Percentiles rank a stretch among this genome's conserved stretches.
phyloP scores from a whole-genome alignment of 73 alveolate genomes.

The Blepharisma stoltei region DNA sequence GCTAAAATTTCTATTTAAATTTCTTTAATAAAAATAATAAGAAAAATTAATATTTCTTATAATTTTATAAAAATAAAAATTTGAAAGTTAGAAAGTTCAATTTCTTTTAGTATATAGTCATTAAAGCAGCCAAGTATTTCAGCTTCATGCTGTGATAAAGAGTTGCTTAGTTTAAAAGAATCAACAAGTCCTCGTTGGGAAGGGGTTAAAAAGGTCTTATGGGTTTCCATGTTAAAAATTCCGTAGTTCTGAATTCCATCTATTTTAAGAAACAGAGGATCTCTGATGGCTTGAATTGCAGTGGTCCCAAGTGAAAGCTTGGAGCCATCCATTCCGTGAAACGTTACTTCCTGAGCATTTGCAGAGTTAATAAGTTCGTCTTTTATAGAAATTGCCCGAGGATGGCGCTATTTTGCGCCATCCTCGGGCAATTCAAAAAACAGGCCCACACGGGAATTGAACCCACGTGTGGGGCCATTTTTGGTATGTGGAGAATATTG shows the following conservation, averaged over 20 bases:
- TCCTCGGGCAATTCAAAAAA: no score
- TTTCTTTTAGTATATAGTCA: neutral
- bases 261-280: slow-evolving; percentile 11
- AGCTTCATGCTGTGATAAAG: neutral
- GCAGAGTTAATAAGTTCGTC: neutral
- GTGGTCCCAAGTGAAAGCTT: neutral
- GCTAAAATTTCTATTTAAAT: no score
- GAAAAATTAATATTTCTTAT: no score
- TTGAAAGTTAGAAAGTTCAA: neutral
- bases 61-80: no score
- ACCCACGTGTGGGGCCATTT: no score
- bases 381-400: no score
- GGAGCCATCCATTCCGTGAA: neutral
- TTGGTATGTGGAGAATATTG: no score
- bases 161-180: neutral
- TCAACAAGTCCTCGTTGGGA: slow-evolving; percentile 2
- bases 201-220: neutral
- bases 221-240: neutral
- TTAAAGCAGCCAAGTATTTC: slow-evolving; percentile 14
- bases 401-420: no score
- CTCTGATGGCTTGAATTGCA: neutral
- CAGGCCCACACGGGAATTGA: no score
- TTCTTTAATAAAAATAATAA: no score
- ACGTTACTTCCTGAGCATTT: neutral
- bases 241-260: neutral